Base-by-base conservation (phyloP, 2,329 filamentous ascomycete species). In the Balansia obtecta region DNA sequence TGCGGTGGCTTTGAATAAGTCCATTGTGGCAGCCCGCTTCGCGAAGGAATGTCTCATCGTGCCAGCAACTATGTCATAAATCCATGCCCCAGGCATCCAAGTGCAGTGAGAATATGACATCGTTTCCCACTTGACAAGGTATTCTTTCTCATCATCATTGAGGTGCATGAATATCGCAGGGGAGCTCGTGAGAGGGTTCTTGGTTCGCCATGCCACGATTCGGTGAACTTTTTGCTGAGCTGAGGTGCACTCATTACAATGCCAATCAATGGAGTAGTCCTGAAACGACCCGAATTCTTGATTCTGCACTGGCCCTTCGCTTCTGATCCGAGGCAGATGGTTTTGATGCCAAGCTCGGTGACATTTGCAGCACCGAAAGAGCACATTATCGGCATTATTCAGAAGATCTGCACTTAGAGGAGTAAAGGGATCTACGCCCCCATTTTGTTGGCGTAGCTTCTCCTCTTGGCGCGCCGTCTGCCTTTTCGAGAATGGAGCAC, bases 11-110 rank as follows among this genome's bases (percentile, higher is more conserved):
- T 83, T 85, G 34, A 80, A 66, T 8, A 77, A 65, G 40, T 77
- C 76, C 32, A 73, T 72, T 12, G 77, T 75, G 15, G 74, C 70
- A 15, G 85, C 79, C 18, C 82, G 82, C 63, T 85, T 93, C 50
- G 77, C 72, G 63, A 97, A 98, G 0, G 88, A 74, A 10, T 74
- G 79, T 15, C 88, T 81, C 82, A 86, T 94, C 0, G 64, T 52
- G 3, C 67, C 59, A 12, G 76, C 69, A 15, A 79, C 77, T 10
- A 85, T 74, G 6, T 89, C 88, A 73, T 80, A 91, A 1, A 95
- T 77, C 93, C 93, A 98, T 15, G 85, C 76, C 12, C 91, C 93
- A 10, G 88, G 81, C 75, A 88, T 86, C 93, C 94, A 98, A 7
- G 73, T 75, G 49, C 86, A 88, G 56, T 87, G 83, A 55, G 83